Percentiles rank a stretch among this genome's conserved stretches.
Conservation (phyloP, 208 protist species). For the Perkinsela sp. region DNA sequence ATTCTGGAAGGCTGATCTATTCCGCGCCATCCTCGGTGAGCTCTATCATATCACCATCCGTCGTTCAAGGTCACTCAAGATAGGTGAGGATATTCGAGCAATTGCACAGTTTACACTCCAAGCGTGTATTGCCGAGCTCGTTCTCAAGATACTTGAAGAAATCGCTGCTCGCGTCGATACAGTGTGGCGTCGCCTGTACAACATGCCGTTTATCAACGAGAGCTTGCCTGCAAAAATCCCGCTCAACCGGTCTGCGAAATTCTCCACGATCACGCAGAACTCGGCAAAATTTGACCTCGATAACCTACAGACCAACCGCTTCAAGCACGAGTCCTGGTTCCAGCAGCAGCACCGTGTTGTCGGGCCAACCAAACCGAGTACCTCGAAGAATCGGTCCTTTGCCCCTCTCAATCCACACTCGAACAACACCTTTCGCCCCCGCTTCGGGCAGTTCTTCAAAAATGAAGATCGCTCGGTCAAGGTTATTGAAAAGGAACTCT, state of each 20-base stretch:
- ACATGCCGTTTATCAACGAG: not conserved
- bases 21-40: not conserved
- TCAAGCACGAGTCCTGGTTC: not conserved
- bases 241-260: not conserved
- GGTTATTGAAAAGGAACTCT: too few species aligned
- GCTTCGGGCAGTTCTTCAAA: not conserved
- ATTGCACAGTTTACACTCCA: not conserved
- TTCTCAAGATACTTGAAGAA: not conserved
- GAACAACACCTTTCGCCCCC: not conserved
- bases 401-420: not conserved
- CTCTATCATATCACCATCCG: not conserved
- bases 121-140: not conserved
- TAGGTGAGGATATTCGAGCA: not conserved
- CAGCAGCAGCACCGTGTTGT: not conserved
- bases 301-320: not conserved
- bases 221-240: not conserved
- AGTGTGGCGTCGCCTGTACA: not conserved
- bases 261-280: not conserved
- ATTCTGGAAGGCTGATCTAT: not conserved
- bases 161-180: not conserved
- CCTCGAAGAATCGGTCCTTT: not conserved
- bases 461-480: not conserved
- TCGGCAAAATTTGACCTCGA: not conserved
- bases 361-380: not conserved
- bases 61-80: not conserved